Percentiles rank a stretch among this genome's conserved stretches.
These are phyloP conservation scores for Triangularia setosa DNA, from an alignment of 2,329 filamentous ascomycete genomes.

Conservation along the genomic window DNA sequence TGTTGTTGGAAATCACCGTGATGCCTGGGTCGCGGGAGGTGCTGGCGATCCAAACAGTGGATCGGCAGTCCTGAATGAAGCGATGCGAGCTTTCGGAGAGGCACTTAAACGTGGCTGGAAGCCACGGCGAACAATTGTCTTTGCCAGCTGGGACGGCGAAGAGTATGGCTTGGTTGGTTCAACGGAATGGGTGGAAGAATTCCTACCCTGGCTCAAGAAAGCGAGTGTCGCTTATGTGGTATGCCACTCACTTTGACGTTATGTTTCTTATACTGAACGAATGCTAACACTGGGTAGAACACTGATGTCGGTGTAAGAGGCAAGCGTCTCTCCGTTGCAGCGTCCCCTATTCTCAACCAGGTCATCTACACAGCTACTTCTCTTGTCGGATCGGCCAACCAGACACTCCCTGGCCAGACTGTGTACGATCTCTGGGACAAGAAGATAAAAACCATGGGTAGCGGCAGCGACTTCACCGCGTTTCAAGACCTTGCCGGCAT, in stretches of 20 bases:
- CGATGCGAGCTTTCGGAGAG: conserved; percentile 68
- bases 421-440: conserved; percentile 65
- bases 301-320: conserved; percentile 73
- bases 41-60: conserved; percentile 79
- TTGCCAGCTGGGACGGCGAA: conserved; percentile 78
- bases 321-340: conserved; percentile 57
- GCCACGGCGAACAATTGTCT: conserved; percentile 84
- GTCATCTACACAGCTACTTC: conserved; percentile 64
- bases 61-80: conserved; percentile 74
- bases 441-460: conserved; percentile 62
- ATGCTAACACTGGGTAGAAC: conserved; percentile 43
- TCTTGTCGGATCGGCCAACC: conserved; percentile 67
- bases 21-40: conserved; percentile 80
- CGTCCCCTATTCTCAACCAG: conserved; percentile 72
- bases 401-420: conserved; percentile 65
- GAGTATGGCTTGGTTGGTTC: conserved; percentile 84
- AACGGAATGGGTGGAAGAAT: conserved; percentile 92
- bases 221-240: conserved; percentile 72
- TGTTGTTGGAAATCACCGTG: conserved; percentile 76
- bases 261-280: not conserved
- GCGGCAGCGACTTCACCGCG: conserved; percentile 69
- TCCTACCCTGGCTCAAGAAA: conserved; percentile 71
- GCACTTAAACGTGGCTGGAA: conserved; percentile 72
- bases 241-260: not conserved
- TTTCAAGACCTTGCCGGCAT: conserved; percentile 71